Evolutionary conservation across 2,329 filamentous ascomycete species (phyloP).

Genomic region (Thielaviopsis populi): DNA sequence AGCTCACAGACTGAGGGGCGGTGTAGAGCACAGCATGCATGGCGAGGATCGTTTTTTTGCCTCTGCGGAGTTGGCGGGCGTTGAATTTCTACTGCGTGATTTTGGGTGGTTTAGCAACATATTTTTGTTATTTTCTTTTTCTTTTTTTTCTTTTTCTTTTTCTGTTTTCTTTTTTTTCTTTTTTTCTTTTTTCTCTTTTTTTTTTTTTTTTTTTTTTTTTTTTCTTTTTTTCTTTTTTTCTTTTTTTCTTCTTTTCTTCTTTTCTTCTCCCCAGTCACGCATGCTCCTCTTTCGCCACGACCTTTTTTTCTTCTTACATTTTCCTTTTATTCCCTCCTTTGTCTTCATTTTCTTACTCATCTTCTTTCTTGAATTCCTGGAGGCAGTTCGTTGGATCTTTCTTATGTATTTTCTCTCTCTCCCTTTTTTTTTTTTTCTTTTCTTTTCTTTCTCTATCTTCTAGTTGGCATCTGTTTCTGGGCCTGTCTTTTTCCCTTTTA

Average conservation of each 20-base stretch:
- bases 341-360: not conserved
- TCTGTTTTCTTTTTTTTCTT: slow-evolving; percentile 5
- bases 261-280: not conserved
- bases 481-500: not conserved
- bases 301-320: slow-evolving; percentile 1
- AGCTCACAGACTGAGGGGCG: not conserved
- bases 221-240: not conserved
- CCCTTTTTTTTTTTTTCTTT: not conserved
- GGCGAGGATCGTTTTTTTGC: not conserved
- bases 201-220: not conserved
- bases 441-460: not conserved
- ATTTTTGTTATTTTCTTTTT: not conserved
- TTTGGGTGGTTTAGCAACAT: not conserved
- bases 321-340: slow-evolving; percentile 4
- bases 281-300: not conserved
- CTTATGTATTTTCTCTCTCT: not conserved
- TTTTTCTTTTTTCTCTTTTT: not conserved
- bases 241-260: not conserved
- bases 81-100: not conserved
- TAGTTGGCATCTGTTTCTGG: not conserved
- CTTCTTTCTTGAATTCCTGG: not conserved
- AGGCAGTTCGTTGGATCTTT: not conserved
- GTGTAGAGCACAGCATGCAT: not conserved
- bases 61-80: not conserved
- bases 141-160: not conserved